Conservation (phyloP, 2,329 filamentous ascomycete genomes). For the Paracamarosporium sp. region DNA sequence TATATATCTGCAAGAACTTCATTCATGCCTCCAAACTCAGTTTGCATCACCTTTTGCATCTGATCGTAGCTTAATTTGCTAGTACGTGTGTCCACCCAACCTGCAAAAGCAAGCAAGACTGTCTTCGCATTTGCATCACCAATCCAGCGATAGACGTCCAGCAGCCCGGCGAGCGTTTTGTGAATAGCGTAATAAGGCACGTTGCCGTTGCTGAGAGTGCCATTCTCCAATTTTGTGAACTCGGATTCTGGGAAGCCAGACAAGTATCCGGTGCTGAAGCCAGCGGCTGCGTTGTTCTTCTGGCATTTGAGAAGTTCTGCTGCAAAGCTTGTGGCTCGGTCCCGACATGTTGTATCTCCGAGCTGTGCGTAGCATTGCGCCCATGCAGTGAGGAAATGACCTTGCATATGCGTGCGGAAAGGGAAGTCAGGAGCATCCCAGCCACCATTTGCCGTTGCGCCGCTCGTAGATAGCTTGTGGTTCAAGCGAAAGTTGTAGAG, state of each 20-base stretch:
- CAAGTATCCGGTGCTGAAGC: constrained; percentile 56
- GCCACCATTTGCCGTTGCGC: constrained; percentile 55
- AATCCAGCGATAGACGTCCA: constrained; percentile 58
- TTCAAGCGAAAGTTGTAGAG: constrained; percentile 58
- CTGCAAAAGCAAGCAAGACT: constrained; percentile 54
- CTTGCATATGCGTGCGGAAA: constrained; percentile 60
- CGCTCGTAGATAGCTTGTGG: constrained; percentile 56
- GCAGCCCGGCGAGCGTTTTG: constrained; percentile 60
- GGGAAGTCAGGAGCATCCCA: constrained; percentile 64
- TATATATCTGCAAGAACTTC: constrained; percentile 59
- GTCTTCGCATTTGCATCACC: constrained; percentile 52
- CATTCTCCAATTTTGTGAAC: constrained; percentile 52
- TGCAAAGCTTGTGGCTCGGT: constrained; percentile 56
- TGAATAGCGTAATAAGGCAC: constrained; percentile 64
- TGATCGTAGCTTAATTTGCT: constrained; percentile 49
- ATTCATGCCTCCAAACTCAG: constrained; percentile 63
- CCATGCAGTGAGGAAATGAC: constrained; percentile 60
- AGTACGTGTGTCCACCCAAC: constrained; percentile 59
- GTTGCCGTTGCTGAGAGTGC: constrained; percentile 57
- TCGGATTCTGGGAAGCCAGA: constrained; percentile 62
- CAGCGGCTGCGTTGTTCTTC: constrained; percentile 55
- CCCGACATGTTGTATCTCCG: constrained; percentile 51
- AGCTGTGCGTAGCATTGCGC: constrained; percentile 56
- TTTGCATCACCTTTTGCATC: constrained; percentile 58
- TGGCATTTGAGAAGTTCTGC: constrained; percentile 60